Conservation (phyloP, 2,329 filamentous ascomycete species). For the Fusarium sp. region DNA sequence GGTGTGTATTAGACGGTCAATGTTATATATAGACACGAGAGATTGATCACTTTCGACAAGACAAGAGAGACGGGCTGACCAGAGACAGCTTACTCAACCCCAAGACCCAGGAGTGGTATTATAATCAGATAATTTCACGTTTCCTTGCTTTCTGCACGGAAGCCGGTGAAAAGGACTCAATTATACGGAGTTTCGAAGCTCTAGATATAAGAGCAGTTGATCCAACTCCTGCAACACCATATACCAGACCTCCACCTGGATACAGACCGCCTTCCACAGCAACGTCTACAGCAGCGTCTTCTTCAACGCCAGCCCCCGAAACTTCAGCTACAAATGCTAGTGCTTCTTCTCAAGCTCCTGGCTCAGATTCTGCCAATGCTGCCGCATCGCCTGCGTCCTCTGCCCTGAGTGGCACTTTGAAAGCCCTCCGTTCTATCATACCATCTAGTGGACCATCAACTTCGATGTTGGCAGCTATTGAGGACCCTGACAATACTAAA, state of each 20-base stretch:
- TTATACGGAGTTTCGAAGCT: slow-evolving; percentile 79
- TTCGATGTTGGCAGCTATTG: slow-evolving; percentile 27
- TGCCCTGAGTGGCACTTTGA: slow-evolving; percentile 12
- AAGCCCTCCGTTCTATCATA: slow-evolving; percentile 12
- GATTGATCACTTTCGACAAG: neutral
- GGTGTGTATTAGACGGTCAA: slow-evolving; percentile 60
- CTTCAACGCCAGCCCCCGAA: neutral
- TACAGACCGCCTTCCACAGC: slow-evolving; percentile 1
- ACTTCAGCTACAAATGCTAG: neutral
- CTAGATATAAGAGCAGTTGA: slow-evolving; percentile 52
- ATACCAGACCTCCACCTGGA: slow-evolving; percentile 13
- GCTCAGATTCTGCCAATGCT: neutral
- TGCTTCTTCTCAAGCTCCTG: neutral
- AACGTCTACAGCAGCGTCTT: neutral
- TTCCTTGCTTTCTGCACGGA: slow-evolving; percentile 91
- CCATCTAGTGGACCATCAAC: slow-evolving; percentile 21
- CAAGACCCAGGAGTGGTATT: slow-evolving; percentile 86
- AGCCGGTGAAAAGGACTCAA: slow-evolving; percentile 74
- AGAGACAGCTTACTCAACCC: slow-evolving; percentile 71
- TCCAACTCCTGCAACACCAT: slow-evolving; percentile 11
- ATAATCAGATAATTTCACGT: slow-evolving; percentile 84
- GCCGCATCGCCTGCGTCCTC: slow-evolving; percentile 2
- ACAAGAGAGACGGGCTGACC: slow-evolving; percentile 3
- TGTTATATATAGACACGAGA: neutral
- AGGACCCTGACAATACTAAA: slow-evolving; percentile 57